Percentiles rank a stretch among this genome's conserved stretches.
Evolutionary conservation across 164 flowering plant genomes (phyloP).

Genomic region (Aristolochia fimbriata): DNA sequence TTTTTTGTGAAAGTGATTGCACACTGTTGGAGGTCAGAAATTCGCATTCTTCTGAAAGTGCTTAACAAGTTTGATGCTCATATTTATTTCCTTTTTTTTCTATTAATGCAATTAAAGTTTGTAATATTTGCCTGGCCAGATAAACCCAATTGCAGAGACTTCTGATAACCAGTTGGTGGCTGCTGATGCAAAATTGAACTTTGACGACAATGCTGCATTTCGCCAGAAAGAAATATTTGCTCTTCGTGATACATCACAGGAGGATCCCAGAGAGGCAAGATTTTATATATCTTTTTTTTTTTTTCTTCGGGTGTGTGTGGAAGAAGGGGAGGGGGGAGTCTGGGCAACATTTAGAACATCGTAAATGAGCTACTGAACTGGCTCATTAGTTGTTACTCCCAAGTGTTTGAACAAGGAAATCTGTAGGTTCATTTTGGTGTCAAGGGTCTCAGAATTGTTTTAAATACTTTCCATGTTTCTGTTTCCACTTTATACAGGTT

Average conservation of each 20-base stretch:
- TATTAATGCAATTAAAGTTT: background rate
- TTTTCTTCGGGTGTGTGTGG: no score
- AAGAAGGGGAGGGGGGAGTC: no score
- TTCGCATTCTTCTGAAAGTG: background rate
- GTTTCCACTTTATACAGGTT: conserved; percentile 37
- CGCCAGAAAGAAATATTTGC: conserved; percentile 89
- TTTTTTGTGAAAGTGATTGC: conserved; percentile 84
- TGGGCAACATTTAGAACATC: no score
- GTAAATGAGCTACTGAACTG: background rate
- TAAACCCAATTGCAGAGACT: conserved; percentile 95
- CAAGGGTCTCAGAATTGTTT: no score
- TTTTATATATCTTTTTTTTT: background rate
- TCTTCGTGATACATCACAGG: conserved; percentile 88
- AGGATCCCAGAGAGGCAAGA: conserved; percentile 96
- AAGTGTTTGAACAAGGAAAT: no score
- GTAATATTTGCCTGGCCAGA: conserved; percentile 29
- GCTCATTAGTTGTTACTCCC: background rate
- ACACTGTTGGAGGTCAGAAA: conserved; percentile 78
- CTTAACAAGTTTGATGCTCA: background rate
- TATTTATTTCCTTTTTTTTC: background rate
- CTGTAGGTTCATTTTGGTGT: no score
- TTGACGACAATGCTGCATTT: conserved; percentile 96
- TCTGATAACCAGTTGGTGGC: conserved; percentile 82
- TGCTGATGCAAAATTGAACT: conserved; percentile 97
- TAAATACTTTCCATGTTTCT: no score